Base-by-base conservation (phyloP, 1,139 yeast genomes). In the Geotrichum klebahnii region DNA sequence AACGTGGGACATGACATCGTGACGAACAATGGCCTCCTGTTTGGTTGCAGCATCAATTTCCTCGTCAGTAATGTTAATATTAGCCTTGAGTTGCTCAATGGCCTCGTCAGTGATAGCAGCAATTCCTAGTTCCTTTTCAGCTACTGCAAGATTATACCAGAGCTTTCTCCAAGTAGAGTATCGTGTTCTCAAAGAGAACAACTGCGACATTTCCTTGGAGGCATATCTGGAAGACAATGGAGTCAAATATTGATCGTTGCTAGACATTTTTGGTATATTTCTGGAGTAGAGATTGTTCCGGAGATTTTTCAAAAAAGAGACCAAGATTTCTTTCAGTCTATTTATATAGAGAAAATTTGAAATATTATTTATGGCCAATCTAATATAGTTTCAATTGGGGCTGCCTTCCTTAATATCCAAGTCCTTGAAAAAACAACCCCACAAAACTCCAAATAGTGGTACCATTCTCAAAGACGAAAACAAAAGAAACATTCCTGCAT, bases 1-100 rank as follows among this genome's bases (percentile, higher is more conserved):
- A 55, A 92, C 97, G 63, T 92, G 98, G 53, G 98, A 96, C 99
- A 92, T 92, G 61, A 92, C 99, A 69, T 92, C 99, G 71, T 92
- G 99, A 75, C 99, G 85, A 51, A 92, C 97, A 68, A 85, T 89
- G 53, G 97, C 96, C 71, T 92, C 99, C 73, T 92, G 97, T 64
- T 80, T 80, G 50, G 92, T 75, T 40, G 98, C 97, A 54, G 76
- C 86, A 51, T 76, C 87, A 59, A 94, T 88, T 65, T 94, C 97
- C 60, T 87, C 92, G 68, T 92, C 97, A 20, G 97, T 83, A 71
- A 92, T 88, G 51, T 72, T 79, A 63, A 90, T 73, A 68, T 92
- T 84, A 20, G 76, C 69, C 57, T 78, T 74, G 90, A 92, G 84
- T 74, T 92, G 87, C 63, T 78, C 84, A 59, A 92, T 79, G 49